These are phyloP conservation scores for Leptographium lundbergii DNA, from an alignment of 2,329 filamentous ascomycete species.

Conservation along the genomic window DNA sequence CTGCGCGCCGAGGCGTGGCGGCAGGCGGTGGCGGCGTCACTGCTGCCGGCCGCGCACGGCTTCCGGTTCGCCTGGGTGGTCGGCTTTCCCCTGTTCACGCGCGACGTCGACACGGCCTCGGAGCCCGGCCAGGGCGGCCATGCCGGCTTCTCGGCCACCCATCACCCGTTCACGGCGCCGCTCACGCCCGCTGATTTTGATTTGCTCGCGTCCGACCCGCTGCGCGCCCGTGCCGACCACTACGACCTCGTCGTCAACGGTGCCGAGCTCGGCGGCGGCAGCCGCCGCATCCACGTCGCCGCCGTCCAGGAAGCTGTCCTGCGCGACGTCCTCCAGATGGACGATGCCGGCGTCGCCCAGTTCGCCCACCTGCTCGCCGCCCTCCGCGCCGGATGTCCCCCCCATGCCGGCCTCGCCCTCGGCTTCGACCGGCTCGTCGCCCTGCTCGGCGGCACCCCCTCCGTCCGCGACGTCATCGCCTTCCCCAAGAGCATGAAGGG, in stretches of 20 bases:
- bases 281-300: slow-evolving; percentile 78
- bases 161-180: slow-evolving; percentile 93
- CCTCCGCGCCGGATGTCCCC: slow-evolving; percentile 75
- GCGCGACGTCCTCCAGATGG: slow-evolving; percentile 71
- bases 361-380: slow-evolving; percentile 80
- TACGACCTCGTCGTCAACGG: slow-evolving; percentile 96
- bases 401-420: slow-evolving; percentile 85
- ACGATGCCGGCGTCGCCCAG: slow-evolving; percentile 55
- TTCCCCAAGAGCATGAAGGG: slow-evolving; percentile 92
- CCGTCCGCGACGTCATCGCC: slow-evolving; percentile 85
- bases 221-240: slow-evolving; percentile 64
- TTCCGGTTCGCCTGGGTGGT: slow-evolving; percentile 75
- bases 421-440: slow-evolving; percentile 83
- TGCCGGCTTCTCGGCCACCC: slow-evolving; percentile 73
- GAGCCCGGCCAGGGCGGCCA: slow-evolving; percentile 70
- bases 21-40: slow-evolving; percentile 48
- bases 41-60: slow-evolving; percentile 31
- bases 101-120: slow-evolving; percentile 36
- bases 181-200: slow-evolving; percentile 60
- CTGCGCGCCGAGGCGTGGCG: slow-evolving; percentile 60
- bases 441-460: slow-evolving; percentile 62
- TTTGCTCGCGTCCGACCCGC: slow-evolving; percentile 57
- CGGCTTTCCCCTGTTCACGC: slow-evolving; percentile 87
- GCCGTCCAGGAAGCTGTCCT: slow-evolving; percentile 76
- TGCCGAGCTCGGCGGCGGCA: slow-evolving; percentile 85